These are phyloP conservation scores for Manihot esculenta DNA, from an alignment of 441 rosid species.

Conservation along the genomic window DNA sequence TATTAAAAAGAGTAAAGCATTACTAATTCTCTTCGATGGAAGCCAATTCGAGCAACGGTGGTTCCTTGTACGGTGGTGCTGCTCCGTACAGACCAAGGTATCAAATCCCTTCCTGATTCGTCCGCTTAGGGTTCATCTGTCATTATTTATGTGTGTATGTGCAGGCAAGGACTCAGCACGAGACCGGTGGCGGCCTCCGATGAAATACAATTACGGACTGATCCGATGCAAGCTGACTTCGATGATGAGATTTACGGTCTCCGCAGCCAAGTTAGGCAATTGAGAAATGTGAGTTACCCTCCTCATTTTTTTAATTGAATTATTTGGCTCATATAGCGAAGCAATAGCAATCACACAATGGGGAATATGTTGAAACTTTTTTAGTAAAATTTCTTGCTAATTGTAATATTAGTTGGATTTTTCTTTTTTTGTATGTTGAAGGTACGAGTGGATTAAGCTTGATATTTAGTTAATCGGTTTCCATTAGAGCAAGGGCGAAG, in stretches of 20 bases:
- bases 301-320: not conserved
- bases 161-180: conserved; percentile 84
- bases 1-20: too few species aligned
- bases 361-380: not conserved
- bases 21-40: conserved; percentile 36
- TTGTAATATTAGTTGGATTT: not conserved
- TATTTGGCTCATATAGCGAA: not conserved
- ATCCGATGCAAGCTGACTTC: conserved; percentile 80
- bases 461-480: not conserved
- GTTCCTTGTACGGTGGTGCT: too few species aligned
- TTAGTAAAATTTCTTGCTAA: not conserved
- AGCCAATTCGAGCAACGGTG: conserved; percentile 34
- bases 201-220: conserved; percentile 86
- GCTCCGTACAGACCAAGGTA: conserved; percentile 52
- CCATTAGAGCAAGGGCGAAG: too few species aligned
- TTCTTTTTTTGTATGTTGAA: not conserved
- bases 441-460: not conserved
- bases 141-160: not conserved
- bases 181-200: conserved; percentile 68
- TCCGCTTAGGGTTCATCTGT: conserved; percentile 6
- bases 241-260: conserved; percentile 91
- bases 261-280: conserved; percentile 72
- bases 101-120: not conserved
- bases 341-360: not conserved
- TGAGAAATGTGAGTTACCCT: conserved; percentile 54